These are phyloP conservation scores for Cutaneotrichosporon arboriforme DNA, from an alignment of 1,284 basidiomycete species.

Conservation along the genomic window DNA sequence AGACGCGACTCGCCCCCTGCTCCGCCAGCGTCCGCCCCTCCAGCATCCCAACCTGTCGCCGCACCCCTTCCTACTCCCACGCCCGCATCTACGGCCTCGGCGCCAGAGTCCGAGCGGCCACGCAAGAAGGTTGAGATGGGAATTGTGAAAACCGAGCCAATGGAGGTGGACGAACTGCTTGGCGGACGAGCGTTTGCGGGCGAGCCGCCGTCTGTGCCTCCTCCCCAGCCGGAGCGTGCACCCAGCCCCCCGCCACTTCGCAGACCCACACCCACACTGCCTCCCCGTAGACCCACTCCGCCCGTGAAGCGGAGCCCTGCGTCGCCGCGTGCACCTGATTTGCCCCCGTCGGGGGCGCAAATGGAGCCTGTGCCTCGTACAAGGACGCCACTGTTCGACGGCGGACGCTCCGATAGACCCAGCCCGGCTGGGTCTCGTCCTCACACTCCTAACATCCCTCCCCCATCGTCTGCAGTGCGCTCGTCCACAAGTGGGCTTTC, in stretches of 20 bases:
- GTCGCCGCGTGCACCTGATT: no score
- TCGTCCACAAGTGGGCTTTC: no score
- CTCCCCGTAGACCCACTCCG: background rate
- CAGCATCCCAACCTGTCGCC: background rate
- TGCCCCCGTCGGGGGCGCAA: no score
- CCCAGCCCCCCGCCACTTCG: background rate
- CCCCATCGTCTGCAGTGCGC: no score
- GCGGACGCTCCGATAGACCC: no score
- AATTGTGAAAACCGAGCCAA: background rate
- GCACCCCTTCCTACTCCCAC: background rate
- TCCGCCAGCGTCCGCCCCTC: background rate
- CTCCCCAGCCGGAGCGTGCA: background rate
- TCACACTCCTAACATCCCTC: no score
- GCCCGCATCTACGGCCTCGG: background rate
- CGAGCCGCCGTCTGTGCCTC: background rate
- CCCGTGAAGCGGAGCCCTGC: background rate
- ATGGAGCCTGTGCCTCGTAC: no score
- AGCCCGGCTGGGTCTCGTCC: no score
- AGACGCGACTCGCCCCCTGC: no score
- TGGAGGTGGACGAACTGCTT: background rate
- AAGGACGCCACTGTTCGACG: no score
- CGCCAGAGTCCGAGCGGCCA: background rate
- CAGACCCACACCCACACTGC: background rate
- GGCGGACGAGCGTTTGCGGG: background rate
- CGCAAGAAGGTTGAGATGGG: background rate